Conservation (phyloP, 768 basidiomycete genomes). For the Rhodotorula babjevae region DNA sequence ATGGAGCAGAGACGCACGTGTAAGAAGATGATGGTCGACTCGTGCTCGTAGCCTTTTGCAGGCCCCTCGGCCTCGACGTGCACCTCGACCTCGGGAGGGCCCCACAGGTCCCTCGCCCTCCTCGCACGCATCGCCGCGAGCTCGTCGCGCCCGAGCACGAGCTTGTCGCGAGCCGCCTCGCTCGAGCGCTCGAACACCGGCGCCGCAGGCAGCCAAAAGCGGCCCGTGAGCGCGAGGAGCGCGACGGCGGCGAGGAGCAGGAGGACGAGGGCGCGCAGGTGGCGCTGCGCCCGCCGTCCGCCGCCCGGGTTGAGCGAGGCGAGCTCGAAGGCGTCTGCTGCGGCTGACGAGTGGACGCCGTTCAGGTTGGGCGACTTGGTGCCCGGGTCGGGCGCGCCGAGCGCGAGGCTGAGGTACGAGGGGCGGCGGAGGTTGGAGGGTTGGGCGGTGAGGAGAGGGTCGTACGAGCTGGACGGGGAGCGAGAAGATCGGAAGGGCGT, state of each 20-base stretch:
- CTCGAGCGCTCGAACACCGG: no score
- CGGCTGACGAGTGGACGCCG: neutral
- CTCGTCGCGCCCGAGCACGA: neutral
- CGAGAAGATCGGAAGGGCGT: neutral
- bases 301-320: no score
- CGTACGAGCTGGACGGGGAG: neutral
- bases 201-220: no score
- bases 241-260: neutral
- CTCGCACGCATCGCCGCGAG: neutral
- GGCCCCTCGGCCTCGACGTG: neutral
- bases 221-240: neutral
- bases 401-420: neutral
- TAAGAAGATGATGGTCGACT: constrained; percentile 31
- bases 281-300: neutral
- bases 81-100: constrained; percentile 6
- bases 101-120: constrained; percentile 19
- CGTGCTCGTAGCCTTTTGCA: constrained; percentile 3
- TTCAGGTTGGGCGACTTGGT: neutral
- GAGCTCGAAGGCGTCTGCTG: neutral
- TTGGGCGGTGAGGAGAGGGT: neutral
- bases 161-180: neutral
- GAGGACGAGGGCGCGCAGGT: neutral
- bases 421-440: constrained; percentile 6
- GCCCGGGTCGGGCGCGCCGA: neutral
- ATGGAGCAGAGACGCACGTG: constrained; percentile 1